Percentiles rank a stretch among this genome's conserved stretches.
phyloP scores from a whole-genome alignment of 768 basidiomycete genomes.

The Artomyces pyxidatus region DNA sequence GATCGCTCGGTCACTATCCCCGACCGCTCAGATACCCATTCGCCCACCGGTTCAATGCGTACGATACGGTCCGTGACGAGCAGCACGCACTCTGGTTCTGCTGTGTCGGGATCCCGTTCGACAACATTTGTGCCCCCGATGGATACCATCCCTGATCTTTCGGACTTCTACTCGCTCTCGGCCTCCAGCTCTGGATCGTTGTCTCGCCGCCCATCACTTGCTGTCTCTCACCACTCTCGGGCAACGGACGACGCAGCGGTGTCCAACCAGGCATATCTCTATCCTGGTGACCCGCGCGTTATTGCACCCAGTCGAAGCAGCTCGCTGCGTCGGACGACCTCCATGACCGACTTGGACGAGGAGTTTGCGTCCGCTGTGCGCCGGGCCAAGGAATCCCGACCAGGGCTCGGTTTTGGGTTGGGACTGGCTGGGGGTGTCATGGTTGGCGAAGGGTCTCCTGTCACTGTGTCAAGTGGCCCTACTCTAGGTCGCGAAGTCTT shows the following conservation, averaged over 20 bases:
- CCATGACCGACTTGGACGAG: conserved; percentile 67
- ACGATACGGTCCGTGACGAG: conserved; percentile 55
- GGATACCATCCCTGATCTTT: conserved; percentile 61
- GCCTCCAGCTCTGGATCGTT: conserved; percentile 34
- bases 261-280: conserved; percentile 55
- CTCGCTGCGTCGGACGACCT: conserved; percentile 56
- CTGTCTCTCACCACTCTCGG: conserved; percentile 53
- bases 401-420: conserved; percentile 38
- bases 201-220: conserved; percentile 38
- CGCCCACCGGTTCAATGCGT: conserved; percentile 52
- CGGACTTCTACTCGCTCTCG: conserved; percentile 47
- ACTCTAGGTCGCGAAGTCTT: conserved; percentile 33
- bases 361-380: conserved; percentile 41
- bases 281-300: conserved; percentile 64
- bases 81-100: conserved; percentile 42
- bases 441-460: conserved; percentile 50
- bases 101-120: conserved; percentile 62
- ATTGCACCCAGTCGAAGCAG: conserved; percentile 62
- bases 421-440: conserved; percentile 32
- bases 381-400: conserved; percentile 32
- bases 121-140: conserved; percentile 75
- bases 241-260: conserved; percentile 72
- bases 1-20: conserved; percentile 52
- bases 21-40: conserved; percentile 38
- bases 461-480: conserved; percentile 66